Percentiles rank a stretch among this genome's conserved stretches.
These are phyloP conservation scores for Lachnellula suecica DNA, from an alignment of 2,329 filamentous ascomycete species.

Conservation along the genomic window DNA sequence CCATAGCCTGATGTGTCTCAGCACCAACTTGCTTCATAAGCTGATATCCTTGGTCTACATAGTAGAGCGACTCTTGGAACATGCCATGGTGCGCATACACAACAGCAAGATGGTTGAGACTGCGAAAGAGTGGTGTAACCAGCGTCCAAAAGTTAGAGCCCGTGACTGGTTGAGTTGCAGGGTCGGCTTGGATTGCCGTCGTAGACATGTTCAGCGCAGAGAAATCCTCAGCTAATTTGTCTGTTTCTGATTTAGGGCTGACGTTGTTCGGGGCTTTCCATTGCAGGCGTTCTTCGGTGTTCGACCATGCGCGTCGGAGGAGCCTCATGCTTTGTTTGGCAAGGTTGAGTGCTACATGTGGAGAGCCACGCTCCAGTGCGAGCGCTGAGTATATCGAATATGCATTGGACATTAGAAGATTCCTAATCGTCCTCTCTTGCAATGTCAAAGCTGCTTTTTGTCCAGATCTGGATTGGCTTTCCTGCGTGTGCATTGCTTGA, in stretches of 20 bases:
- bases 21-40: conserved; percentile 51
- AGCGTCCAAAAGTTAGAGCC: conserved; percentile 79
- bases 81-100: conserved; percentile 83
- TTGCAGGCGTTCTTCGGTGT: conserved; percentile 29
- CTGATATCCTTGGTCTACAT: conserved; percentile 79
- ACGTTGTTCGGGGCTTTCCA: conserved; percentile 1
- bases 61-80: conserved; percentile 85
- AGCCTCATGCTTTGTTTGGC: conserved; percentile 57
- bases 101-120: conserved; percentile 70
- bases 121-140: conserved; percentile 70
- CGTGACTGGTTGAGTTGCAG: conserved; percentile 33
- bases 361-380: conserved; percentile 45
- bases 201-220: conserved; percentile 35
- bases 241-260: conserved; percentile 18
- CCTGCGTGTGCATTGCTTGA: conserved; percentile 25
- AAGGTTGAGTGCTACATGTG: conserved; percentile 55
- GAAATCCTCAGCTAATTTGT: conserved; percentile 31
- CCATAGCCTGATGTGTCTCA: conserved; percentile 47
- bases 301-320: conserved; percentile 39
- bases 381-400: conserved; percentile 34
- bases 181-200: conserved; percentile 41
- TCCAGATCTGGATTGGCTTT: conserved; percentile 19
- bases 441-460: conserved; percentile 14
- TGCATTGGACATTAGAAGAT: conserved; percentile 36
- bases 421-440: conserved; percentile 24